Conservation (phyloP, 495 filamentous ascomycete species). For the Astrothelium subdiscretum region DNA sequence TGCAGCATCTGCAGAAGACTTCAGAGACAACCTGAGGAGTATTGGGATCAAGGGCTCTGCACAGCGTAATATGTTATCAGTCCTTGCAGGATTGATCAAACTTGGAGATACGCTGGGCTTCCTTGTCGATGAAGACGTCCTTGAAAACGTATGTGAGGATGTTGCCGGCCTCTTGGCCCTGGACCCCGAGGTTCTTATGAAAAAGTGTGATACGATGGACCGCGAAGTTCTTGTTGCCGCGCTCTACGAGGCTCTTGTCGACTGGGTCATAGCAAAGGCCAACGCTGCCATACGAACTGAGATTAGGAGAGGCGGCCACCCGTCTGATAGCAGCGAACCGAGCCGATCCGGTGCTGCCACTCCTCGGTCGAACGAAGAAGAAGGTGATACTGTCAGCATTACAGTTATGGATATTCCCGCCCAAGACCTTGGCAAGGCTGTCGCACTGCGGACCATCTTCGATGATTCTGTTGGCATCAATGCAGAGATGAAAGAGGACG, state of each 20-base stretch:
- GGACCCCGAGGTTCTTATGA: slow-evolving; percentile 71
- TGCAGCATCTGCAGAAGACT: slow-evolving; percentile 84
- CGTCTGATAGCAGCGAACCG: slow-evolving; percentile 39
- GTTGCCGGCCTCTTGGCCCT: slow-evolving; percentile 75
- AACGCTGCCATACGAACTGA: slow-evolving; percentile 80
- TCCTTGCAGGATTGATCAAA: slow-evolving; percentile 77
- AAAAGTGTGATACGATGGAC: slow-evolving; percentile 70
- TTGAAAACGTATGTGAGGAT: slow-evolving; percentile 83
- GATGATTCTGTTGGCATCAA: slow-evolving; percentile 90
- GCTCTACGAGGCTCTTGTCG: slow-evolving; percentile 87
- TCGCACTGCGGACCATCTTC: slow-evolving; percentile 78
- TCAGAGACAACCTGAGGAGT: slow-evolving; percentile 66
- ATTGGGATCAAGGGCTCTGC: slow-evolving; percentile 85
- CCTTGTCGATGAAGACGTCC: slow-evolving; percentile 69
- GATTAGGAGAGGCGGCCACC: slow-evolving; percentile 49
- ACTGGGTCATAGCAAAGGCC: slow-evolving; percentile 82
- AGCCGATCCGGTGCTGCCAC: slow-evolving; percentile 41
- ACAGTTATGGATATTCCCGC: slow-evolving; percentile 80
- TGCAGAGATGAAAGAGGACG: slow-evolving; percentile 91
- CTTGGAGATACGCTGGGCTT: slow-evolving; percentile 83
- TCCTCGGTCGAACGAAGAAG: slow-evolving; percentile 52
- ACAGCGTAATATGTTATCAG: slow-evolving; percentile 68
- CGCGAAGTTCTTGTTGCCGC: slow-evolving; percentile 71
- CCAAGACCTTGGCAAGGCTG: slow-evolving; percentile 67
- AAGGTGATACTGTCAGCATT: slow-evolving; percentile 74